phyloP scores from a whole-genome alignment of 371 early-diverging fungal species.

The Amoeboaphelidium protococcarum region DNA sequence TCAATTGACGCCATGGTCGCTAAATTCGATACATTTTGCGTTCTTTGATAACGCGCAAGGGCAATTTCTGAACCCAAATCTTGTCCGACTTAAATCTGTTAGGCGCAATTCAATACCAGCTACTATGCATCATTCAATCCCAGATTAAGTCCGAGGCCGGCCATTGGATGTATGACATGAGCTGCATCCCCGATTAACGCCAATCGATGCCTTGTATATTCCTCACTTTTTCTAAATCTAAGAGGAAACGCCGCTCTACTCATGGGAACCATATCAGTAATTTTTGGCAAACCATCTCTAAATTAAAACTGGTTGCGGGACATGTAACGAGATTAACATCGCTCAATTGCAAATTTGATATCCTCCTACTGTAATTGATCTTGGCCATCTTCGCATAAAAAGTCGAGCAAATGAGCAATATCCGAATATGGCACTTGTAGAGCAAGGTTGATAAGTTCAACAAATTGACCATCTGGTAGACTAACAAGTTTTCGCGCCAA shows the following conservation, averaged over 20 bases:
- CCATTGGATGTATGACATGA: slow-evolving; percentile 84
- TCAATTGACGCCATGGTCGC: neutral
- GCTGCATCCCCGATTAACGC: slow-evolving; percentile 90
- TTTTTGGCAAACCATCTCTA: too few relatives aligned
- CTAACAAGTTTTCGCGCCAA: slow-evolving; percentile 30
- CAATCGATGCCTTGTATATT: slow-evolving; percentile 42
- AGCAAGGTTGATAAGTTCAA: slow-evolving; percentile 48
- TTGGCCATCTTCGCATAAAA: slow-evolving; percentile 11
- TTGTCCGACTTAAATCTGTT: slow-evolving; percentile 34
- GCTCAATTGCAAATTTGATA: too few relatives aligned
- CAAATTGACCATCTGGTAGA: slow-evolving; percentile 30
- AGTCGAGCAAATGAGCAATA: slow-evolving; percentile 29
- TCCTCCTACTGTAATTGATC: too few relatives aligned
- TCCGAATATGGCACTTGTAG: slow-evolving; percentile 40
- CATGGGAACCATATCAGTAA: slow-evolving; percentile 29
- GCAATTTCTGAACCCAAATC: slow-evolving; percentile 31
- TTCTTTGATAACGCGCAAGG: neutral
- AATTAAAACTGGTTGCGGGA: too few relatives aligned
- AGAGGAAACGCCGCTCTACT: slow-evolving; percentile 65
- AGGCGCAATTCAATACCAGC: slow-evolving; percentile 27
- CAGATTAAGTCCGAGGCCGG: slow-evolving; percentile 85
- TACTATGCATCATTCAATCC: slow-evolving; percentile 60
- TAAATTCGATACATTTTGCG: neutral
- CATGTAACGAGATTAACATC: too few relatives aligned
- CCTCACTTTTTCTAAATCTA: slow-evolving; percentile 40